These are phyloP conservation scores for Carpinus fangiana DNA, from an alignment of 306 rosid species.

Conservation along the genomic window DNA sequence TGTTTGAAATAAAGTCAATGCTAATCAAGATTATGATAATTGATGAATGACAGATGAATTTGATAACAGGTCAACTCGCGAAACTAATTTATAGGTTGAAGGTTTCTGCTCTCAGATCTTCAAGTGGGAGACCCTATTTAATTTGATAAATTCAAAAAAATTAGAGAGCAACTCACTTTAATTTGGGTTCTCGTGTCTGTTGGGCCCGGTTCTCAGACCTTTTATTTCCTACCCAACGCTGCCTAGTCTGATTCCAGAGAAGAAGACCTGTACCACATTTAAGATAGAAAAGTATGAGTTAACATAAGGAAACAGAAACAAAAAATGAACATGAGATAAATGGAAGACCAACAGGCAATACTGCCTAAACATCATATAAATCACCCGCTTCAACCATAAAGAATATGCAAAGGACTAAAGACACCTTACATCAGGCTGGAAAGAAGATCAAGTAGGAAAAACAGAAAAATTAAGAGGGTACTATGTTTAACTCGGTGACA, in stretches of 20 bases:
- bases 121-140: not conserved
- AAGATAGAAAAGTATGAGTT: slow-evolving; percentile 13
- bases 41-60: not conserved
- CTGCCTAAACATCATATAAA: not conserved
- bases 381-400: not conserved
- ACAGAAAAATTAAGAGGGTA: not conserved
- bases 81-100: not conserved
- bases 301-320: not conserved
- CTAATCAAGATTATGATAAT: not conserved
- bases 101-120: slow-evolving; percentile 1
- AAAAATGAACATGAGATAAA: not conserved
- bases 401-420: not conserved
- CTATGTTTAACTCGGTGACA: not conserved
- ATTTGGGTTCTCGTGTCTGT: slow-evolving; percentile 73
- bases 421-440: not conserved
- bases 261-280: slow-evolving; percentile 65
- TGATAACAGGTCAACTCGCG: not conserved
- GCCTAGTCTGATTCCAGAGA: slow-evolving; percentile 92
- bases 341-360: slow-evolving; percentile 5
- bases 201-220: slow-evolving; percentile 44
- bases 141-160: not conserved
- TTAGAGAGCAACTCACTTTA: slow-evolving; percentile 49
- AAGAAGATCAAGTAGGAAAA: slow-evolving; percentile 3
- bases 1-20: not conserved
- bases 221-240: slow-evolving; percentile 77